A percentile compares a stretch with the other conserved stretches of the same genome.
phyloP scores from a whole-genome alignment of 1,284 basidiomycete species.

The Sanguinoderma infundibulare region DNA sequence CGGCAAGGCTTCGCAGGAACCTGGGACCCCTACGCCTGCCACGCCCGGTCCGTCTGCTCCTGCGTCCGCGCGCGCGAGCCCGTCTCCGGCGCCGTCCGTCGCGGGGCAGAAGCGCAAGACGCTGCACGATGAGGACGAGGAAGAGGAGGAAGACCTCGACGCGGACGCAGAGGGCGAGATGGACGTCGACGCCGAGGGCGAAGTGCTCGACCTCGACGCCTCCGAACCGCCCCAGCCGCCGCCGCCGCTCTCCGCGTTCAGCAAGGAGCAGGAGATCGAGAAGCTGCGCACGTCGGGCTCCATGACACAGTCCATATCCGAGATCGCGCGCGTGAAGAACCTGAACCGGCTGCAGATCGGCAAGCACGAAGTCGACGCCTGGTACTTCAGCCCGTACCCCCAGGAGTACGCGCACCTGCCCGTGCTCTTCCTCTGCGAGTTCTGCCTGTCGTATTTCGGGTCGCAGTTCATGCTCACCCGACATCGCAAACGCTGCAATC shows the following conservation, averaged over 20 bases:
- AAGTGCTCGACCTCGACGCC: constrained; percentile 45
- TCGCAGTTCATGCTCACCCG: constrained; percentile 87
- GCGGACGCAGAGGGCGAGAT: constrained; percentile 60
- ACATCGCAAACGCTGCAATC: constrained; percentile 90
- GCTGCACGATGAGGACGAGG: constrained; percentile 59
- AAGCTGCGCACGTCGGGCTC: constrained; percentile 97
- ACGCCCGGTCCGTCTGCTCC: constrained; percentile 33
- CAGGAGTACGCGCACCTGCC: constrained; percentile 97
- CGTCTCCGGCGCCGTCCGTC: constrained; percentile 59
- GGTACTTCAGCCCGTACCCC: constrained; percentile 99
- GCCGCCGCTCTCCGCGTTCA: constrained; percentile 63
- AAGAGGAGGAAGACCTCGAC: constrained; percentile 67
- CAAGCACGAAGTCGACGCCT: constrained; percentile 94
- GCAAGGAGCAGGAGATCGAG: constrained; percentile 98
- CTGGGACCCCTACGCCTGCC: constrained; percentile 26
- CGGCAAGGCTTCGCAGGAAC: constrained; percentile 32
- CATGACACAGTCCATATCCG: constrained; percentile 98
- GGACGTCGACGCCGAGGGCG: constrained; percentile 56
- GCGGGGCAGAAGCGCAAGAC: constrained; percentile 70
- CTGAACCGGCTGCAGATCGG: constrained; percentile 97
- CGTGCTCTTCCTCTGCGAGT: constrained; percentile 97
- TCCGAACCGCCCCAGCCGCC: constrained; percentile 43
- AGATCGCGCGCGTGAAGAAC: constrained; percentile 98
- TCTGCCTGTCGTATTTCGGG: constrained; percentile 92
- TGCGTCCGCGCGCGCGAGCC: constrained; percentile 49